Conservation (phyloP, 352 stramenopile genomes). For the Phytophthora aleatoria region DNA sequence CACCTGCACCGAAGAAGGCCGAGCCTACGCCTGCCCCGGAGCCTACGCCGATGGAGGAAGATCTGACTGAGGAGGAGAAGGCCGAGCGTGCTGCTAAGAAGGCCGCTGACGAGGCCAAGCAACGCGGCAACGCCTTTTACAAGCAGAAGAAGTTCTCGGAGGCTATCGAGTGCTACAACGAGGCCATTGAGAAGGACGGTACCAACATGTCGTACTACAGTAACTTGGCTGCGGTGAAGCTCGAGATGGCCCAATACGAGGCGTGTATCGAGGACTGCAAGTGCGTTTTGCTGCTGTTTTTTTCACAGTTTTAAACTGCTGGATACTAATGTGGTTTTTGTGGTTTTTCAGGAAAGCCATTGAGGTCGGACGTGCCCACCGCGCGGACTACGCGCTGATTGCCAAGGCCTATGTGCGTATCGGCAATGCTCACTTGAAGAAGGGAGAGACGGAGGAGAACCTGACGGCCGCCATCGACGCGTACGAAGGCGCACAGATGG, state of each 20-base stretch:
- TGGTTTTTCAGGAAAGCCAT: slow-evolving; percentile 86
- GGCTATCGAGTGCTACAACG: slow-evolving; percentile 94
- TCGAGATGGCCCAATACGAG: slow-evolving; percentile 96
- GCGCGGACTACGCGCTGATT: slow-evolving; percentile 95
- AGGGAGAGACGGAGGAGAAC: slow-evolving; percentile 90
- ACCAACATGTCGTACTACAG: slow-evolving; percentile 97
- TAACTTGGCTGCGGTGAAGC: slow-evolving; percentile 97
- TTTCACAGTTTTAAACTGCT: slow-evolving; percentile 4
- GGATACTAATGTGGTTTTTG: slow-evolving; percentile 6
- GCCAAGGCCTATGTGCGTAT: slow-evolving; percentile 96
- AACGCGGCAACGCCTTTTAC: slow-evolving; percentile 97
- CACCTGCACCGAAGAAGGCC: slow-evolving; percentile 14
- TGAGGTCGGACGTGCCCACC: slow-evolving; percentile 94
- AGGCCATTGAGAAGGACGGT: slow-evolving; percentile 95
- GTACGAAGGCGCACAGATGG: slow-evolving; percentile 88
- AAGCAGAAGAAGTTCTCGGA: slow-evolving; percentile 97
- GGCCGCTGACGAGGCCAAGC: slow-evolving; percentile 91
- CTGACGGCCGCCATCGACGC: slow-evolving; percentile 83
- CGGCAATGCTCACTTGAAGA: slow-evolving; percentile 97
- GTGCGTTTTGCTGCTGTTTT: slow-evolving; percentile 35
- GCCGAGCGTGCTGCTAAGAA: slow-evolving; percentile 61
- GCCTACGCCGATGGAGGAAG: slow-evolving; percentile 82
- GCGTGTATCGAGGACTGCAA: slow-evolving; percentile 94
- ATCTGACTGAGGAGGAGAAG: slow-evolving; percentile 87
- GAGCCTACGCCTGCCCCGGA: slow-evolving; percentile 40